Percentiles rank a stretch among this genome's conserved stretches.
Evolutionary conservation across 768 basidiomycete species (phyloP).

Genomic region (Boletus rex-veris): DNA sequence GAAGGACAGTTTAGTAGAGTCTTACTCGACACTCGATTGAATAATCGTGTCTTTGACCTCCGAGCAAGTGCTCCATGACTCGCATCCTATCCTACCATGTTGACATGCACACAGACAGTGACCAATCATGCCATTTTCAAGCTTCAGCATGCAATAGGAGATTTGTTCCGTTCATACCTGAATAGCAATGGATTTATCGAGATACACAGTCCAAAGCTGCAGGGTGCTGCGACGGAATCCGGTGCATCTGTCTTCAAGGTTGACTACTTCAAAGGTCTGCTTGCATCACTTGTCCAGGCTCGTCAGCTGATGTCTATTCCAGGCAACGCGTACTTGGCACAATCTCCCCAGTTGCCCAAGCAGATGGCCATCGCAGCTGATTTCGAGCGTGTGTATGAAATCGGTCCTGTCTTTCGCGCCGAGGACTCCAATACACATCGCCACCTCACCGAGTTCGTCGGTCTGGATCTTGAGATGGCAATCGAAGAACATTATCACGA

Average conservation of each 20-base stretch:
- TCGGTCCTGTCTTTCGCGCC: conserved; percentile 94
- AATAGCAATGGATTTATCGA: conserved; percentile 76
- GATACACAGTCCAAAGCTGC: conserved; percentile 97
- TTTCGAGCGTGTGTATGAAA: conserved; percentile 97
- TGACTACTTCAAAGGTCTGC: conserved; percentile 87
- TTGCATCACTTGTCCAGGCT: not conserved
- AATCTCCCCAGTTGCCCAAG: conserved; percentile 96
- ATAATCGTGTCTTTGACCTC: conserved; percentile 91
- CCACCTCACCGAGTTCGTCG: conserved; percentile 97
- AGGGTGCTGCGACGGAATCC: conserved; percentile 94
- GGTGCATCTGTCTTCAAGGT: conserved; percentile 99
- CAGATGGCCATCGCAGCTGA: conserved; percentile 99
- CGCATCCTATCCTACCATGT: not conserved
- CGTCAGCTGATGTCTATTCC: conserved; percentile 1
- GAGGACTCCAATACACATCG: conserved; percentile 97
- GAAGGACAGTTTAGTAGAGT: conserved; percentile 74
- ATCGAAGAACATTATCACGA: conserved; percentile 99
- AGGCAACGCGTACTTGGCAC: conserved; percentile 92
- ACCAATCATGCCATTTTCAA: conserved; percentile 96
- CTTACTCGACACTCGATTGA: conserved; percentile 88
- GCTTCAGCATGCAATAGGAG: conserved; percentile 83
- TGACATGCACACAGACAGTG: conserved; percentile 58
- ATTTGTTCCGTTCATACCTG: conserved; percentile 83
- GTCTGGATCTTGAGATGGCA: conserved; percentile 98
- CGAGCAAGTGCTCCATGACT: conserved; percentile 51